Conservation (phyloP, 1,284 basidiomycete genomes). For the Microbotryum silenes-acaulis region DNA sequence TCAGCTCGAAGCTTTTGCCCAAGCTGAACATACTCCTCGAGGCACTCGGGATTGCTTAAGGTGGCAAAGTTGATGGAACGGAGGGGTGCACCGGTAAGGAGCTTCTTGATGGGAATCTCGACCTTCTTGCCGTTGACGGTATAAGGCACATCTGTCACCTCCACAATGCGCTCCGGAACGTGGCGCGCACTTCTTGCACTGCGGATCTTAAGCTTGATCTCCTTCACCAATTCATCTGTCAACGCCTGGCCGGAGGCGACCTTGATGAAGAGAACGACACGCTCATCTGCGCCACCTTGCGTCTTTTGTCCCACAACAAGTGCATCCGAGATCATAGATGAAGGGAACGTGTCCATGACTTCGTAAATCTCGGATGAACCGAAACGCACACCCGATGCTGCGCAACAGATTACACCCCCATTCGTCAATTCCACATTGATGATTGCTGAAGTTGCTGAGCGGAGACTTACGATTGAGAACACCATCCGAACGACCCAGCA, state of each 20-base stretch:
- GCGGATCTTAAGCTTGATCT: constrained; percentile 31
- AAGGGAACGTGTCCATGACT: constrained; percentile 51
- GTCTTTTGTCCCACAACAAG: constrained; percentile 69
- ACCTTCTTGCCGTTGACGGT: constrained; percentile 80
- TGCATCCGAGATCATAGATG: constrained; percentile 53
- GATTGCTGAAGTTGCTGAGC: constrained; percentile 2
- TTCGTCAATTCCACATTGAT: constrained; percentile 31
- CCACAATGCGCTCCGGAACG: constrained; percentile 51
- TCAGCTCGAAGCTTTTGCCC: constrained; percentile 50
- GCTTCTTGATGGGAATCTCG: constrained; percentile 73
- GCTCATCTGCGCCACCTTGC: constrained; percentile 63
- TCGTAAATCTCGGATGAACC: constrained; percentile 79
- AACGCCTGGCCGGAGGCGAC: constrained; percentile 51
- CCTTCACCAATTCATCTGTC: constrained; percentile 51
- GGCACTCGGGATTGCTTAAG: constrained; percentile 64
- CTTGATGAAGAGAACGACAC: constrained; percentile 73
- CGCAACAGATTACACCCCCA: background rate
- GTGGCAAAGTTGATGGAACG: constrained; percentile 47
- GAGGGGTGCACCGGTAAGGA: constrained; percentile 35
- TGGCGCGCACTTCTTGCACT: constrained; percentile 32
- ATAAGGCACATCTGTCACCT: constrained; percentile 66
- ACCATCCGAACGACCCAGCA: constrained; percentile 75
- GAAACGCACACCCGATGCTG: constrained; percentile 74
- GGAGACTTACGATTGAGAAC: constrained; percentile 46
- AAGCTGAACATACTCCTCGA: constrained; percentile 56